These are phyloP conservation scores for Entomortierella lignicola DNA, from an alignment of 192 early-diverging fungal species.

Conservation along the genomic window DNA sequence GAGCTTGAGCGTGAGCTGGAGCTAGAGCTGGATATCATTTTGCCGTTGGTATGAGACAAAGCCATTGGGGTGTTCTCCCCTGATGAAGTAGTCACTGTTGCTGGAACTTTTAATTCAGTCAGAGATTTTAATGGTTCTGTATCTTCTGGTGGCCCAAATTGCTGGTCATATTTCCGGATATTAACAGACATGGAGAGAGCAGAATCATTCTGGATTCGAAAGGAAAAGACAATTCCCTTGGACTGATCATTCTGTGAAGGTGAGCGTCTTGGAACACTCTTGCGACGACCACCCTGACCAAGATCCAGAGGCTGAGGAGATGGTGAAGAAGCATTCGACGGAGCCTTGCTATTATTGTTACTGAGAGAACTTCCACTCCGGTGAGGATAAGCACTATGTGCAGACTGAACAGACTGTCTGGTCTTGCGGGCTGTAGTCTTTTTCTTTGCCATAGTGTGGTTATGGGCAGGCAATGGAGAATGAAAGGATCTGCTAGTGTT, in stretches of 20 bases:
- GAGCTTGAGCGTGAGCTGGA: constrained; percentile 3
- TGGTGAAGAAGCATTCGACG: constrained; percentile 38
- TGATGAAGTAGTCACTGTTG: not conserved
- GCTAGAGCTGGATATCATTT: not conserved
- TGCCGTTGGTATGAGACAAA: constrained; percentile 13
- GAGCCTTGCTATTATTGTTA: constrained; percentile 15
- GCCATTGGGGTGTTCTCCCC: constrained; percentile 1
- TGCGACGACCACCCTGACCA: constrained; percentile 17
- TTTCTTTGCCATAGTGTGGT: constrained; percentile 46
- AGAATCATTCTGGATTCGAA: constrained; percentile 43
- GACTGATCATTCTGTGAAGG: constrained; percentile 46
- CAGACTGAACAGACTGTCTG: constrained; percentile 8
- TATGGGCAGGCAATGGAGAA: not conserved
- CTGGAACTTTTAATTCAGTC: not conserved
- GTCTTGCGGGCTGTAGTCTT: constrained; percentile 43
- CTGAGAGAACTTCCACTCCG: constrained; percentile 10
- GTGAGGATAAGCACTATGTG: constrained; percentile 3
- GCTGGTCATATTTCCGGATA: constrained; percentile 48
- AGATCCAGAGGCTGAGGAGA: constrained; percentile 29
- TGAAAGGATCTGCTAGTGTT: not conserved
- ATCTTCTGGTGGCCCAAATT: constrained; percentile 25
- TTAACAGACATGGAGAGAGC: constrained; percentile 36
- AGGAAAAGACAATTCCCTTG: constrained; percentile 47
- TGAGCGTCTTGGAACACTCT: constrained; percentile 22
- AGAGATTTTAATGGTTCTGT: not conserved